These are phyloP conservation scores for Cladosporium austrohemisphaericum DNA, from an alignment of 2,329 filamentous ascomycete genomes.

Conservation along the genomic window DNA sequence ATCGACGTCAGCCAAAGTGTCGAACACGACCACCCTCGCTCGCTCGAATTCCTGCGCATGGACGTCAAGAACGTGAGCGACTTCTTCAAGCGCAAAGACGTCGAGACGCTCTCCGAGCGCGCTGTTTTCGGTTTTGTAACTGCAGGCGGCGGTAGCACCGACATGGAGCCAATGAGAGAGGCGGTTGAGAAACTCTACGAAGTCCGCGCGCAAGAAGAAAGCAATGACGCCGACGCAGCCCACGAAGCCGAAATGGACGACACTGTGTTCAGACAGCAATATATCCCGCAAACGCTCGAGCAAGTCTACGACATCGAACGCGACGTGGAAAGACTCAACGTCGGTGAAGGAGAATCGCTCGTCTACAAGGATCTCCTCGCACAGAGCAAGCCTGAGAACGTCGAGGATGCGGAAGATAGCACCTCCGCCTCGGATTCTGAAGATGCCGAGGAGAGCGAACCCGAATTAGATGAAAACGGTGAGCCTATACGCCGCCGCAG, in stretches of 20 bases:
- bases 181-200: slow-evolving; percentile 66
- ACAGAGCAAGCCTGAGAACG: slow-evolving; percentile 48
- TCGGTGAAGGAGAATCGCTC: slow-evolving; percentile 70
- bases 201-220: slow-evolving; percentile 44
- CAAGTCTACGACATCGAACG: slow-evolving; percentile 96
- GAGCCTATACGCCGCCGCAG: slow-evolving; percentile 22
- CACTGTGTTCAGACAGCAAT: slow-evolving; percentile 91
- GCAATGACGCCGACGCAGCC: slow-evolving; percentile 47
- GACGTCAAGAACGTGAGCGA: slow-evolving; percentile 96
- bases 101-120: slow-evolving; percentile 75
- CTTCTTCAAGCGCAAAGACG: slow-evolving; percentile 83
- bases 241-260: slow-evolving; percentile 70
- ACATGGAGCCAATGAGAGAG: slow-evolving; percentile 56
- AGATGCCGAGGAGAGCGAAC: slow-evolving; percentile 29
- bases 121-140: slow-evolving; percentile 83
- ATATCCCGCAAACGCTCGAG: slow-evolving; percentile 91
- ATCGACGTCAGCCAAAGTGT: slow-evolving; percentile 98
- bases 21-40: slow-evolving; percentile 91
- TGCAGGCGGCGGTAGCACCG: slow-evolving; percentile 54
- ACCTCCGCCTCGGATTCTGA: slow-evolving; percentile 18
- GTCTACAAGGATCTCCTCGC: slow-evolving; percentile 84
- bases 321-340: slow-evolving; percentile 72
- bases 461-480: slow-evolving; percentile 44
- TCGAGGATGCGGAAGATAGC: slow-evolving; percentile 21
- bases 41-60: slow-evolving; percentile 92